These are phyloP conservation scores for Cichorium intybus DNA, from an alignment of 140 eudicot species.

Conservation along the genomic window DNA sequence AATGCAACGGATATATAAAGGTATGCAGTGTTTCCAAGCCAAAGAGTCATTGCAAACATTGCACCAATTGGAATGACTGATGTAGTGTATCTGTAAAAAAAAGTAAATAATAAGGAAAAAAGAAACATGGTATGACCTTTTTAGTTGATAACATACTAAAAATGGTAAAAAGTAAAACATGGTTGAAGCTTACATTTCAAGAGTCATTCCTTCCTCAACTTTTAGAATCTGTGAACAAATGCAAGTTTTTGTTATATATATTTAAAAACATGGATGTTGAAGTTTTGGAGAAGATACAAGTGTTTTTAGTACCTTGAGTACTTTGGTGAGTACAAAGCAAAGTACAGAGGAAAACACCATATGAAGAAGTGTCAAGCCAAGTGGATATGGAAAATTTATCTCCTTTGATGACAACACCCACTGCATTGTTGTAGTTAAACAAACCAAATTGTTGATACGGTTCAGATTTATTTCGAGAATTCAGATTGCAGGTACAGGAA, in stretches of 20 bases:
- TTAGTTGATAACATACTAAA: background rate
- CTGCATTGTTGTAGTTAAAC: conserved; percentile 45
- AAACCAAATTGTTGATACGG: conserved; percentile 2
- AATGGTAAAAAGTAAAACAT: background rate
- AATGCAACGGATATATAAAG: conserved; percentile 91
- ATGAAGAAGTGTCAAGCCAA: conserved; percentile 93
- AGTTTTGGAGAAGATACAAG: conserved; percentile 3
- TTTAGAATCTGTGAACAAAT: conserved; percentile 61
- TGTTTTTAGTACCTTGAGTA: conserved; percentile 65
- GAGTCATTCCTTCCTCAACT: conserved; percentile 95
- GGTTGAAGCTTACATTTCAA: conserved; percentile 64
- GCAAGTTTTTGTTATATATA: conserved; percentile 6
- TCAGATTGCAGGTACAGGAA: background rate
- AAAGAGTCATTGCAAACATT: conserved; percentile 97
- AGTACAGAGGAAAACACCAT: conserved; percentile 94
- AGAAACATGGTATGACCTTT: background rate
- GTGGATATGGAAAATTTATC: conserved; percentile 96
- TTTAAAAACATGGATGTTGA: background rate
- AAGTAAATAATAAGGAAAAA: background rate
- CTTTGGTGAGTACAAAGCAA: conserved; percentile 80
- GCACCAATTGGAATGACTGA: conserved; percentile 98
- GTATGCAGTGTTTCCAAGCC: conserved; percentile 99
- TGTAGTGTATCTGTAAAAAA: conserved; percentile 53
- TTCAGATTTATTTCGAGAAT: background rate
- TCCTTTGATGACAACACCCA: conserved; percentile 99